Evolutionary conservation across 2,329 filamentous ascomycete genomes (phyloP).

Genomic region (Neopestalotiopsis clavispora): DNA sequence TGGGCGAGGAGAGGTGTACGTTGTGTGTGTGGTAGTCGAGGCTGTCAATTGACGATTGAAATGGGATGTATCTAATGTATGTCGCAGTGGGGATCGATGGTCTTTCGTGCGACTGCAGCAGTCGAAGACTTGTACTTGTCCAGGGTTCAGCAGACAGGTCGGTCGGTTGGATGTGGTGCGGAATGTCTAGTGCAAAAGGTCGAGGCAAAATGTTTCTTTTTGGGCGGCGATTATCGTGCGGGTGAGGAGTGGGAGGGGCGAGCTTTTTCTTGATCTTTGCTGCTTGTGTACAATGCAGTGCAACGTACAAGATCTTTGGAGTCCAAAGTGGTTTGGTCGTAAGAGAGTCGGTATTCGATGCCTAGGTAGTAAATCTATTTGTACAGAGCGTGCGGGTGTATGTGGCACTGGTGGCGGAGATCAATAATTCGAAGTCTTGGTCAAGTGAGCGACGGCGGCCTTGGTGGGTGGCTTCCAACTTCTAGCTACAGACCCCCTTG

Average conservation of each 20-base stretch:
- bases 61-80: not conserved
- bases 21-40: not conserved
- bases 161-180: not conserved
- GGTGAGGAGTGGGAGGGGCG: not conserved
- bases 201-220: not conserved
- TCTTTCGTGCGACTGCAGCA: not conserved
- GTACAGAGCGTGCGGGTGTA: not conserved
- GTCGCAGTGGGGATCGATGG: slow-evolving; percentile 12
- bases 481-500: too few species aligned
- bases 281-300: not conserved
- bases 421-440: not conserved
- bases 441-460: not conserved
- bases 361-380: not conserved
- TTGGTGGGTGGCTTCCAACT: too few species aligned
- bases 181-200: not conserved
- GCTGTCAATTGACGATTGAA: not conserved
- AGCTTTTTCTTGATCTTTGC: too few species aligned
- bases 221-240: not conserved
- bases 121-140: not conserved
- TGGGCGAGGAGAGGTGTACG: not conserved
- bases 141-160: not conserved
- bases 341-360: not conserved
- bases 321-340: not conserved
- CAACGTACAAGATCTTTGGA: not conserved
- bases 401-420: not conserved